These are phyloP conservation scores for Tilletia caries DNA, from an alignment of 1,284 basidiomycete genomes.

Conservation along the genomic window DNA sequence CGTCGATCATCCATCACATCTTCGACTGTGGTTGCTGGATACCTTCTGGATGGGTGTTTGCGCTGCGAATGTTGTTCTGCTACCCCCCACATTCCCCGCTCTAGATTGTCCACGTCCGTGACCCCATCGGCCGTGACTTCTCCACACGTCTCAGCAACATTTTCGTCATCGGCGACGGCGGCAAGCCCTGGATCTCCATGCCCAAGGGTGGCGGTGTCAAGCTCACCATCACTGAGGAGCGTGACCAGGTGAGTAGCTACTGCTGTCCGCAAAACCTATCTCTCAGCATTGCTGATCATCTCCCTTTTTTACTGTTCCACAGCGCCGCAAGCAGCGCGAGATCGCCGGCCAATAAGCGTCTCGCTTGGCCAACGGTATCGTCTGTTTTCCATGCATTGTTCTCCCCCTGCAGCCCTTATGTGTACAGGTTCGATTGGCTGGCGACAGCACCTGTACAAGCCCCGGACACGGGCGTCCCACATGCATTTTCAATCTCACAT, in stretches of 20 bases:
- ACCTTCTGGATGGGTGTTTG: not conserved
- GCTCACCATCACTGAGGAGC: conserved; percentile 62
- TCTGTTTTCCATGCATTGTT: not conserved
- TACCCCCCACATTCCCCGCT: not conserved
- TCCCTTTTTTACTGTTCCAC: not conserved
- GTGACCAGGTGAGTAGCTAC: conserved; percentile 46
- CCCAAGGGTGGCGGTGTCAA: conserved; percentile 98
- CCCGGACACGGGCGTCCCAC: not conserved
- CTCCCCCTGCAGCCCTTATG: not conserved
- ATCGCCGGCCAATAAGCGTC: conserved; percentile 14
- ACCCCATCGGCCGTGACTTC: conserved; percentile 81
- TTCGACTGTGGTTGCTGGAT: too few species aligned
- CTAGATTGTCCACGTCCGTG: conserved; percentile 72
- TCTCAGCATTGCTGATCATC: not conserved
- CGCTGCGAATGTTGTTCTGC: conserved; percentile 3
- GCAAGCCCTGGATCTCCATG: conserved; percentile 93
- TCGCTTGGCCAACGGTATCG: not conserved
- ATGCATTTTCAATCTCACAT: conserved; percentile 11
- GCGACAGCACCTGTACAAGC: not conserved
- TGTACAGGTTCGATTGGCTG: not conserved
- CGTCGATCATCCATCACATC: too few species aligned
- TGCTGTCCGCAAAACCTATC: not conserved
- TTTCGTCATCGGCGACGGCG: conserved; percentile 93
- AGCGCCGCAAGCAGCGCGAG: conserved; percentile 19
- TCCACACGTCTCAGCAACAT: conserved; percentile 81